Base-by-base conservation (phyloP, 2,329 filamentous ascomycete species). In the Fusarium palustre region DNA sequence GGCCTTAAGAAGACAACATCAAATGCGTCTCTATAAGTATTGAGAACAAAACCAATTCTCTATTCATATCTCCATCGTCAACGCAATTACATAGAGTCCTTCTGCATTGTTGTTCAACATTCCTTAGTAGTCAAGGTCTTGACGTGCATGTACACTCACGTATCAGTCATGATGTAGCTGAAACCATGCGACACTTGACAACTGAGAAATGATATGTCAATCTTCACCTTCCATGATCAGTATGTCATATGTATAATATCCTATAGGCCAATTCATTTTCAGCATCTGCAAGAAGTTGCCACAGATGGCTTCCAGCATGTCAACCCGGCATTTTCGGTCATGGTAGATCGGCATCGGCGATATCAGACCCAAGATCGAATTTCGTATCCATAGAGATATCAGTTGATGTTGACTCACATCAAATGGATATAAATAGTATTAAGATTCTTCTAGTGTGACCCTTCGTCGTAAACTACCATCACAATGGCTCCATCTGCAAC, bases 401-500 rank as follows among this genome's bases (percentile, higher is more conserved):
- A 39, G 4, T 24, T 28, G n/a, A 30, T 15, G 1, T 7, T 66
- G 49, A 47, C 46, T 61, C 60, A 61, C n/a, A 33, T 5, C 2
- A 5, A 1, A 31, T 12, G 16, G 50, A 55, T 54, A 66, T 66
- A 69, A 70, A 15, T 18, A 13, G 18, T 39, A 22, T 20, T 16
- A 4, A 18, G 13, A 28, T 2, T 22, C n/a, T 46, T n/a, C n/a
- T 4, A 22, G 25, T 6, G 11, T 22, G 5, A 30, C 10, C 3
- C 30, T 8, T 20, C 24, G 36, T 25, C 16, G 4, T n/a, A 50
- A 13, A 11, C 12, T 13, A 41, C 24, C 31, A 49, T 7, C 39
- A 60, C 2, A 48, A 74, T 74, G 68, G 42, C 68, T 16, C 63
- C 62, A 42, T 47, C 70, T 10, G 36, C 77, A 39, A 46, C 55